phyloP scores from a whole-genome alignment of 2,329 filamentous ascomycete genomes.

The Colletotrichum navitas region DNA sequence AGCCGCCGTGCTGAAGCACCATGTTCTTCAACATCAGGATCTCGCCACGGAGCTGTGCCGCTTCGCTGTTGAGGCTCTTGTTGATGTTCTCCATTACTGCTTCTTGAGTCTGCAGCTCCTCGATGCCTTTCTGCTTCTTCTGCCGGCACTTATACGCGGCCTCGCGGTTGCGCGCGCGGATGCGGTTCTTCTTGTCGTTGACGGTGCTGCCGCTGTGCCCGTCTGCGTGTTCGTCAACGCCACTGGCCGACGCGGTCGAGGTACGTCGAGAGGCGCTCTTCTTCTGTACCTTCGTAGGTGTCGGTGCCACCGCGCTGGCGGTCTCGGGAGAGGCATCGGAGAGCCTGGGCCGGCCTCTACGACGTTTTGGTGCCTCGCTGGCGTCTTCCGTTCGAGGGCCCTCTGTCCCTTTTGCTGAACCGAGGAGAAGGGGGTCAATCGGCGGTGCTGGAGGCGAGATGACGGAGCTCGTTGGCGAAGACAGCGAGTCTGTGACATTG shows the following conservation, averaged over 20 bases:
- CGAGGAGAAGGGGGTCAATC: constrained; percentile 16
- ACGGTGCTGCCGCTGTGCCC: neutral
- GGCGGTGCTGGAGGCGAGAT: constrained; percentile 9
- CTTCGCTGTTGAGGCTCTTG: constrained; percentile 33
- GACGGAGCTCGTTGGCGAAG: constrained; percentile 25
- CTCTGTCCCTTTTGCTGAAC: neutral
- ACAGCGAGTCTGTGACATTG: neutral
- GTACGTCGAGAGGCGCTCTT: constrained; percentile 18
- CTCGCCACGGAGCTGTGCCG: constrained; percentile 30
- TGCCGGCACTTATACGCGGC: constrained; percentile 42
- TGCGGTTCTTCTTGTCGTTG: constrained; percentile 36
- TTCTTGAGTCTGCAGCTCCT: constrained; percentile 40
- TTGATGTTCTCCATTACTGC: constrained; percentile 42
- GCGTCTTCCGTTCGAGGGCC: neutral
- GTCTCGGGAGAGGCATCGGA: neutral
- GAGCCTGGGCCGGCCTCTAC: constrained; percentile 28
- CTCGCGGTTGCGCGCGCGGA: constrained; percentile 41
- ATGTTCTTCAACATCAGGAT: constrained; percentile 42
- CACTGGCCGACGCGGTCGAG: constrained; percentile 26
- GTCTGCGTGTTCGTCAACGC: neutral
- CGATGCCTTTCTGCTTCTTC: constrained; percentile 42
- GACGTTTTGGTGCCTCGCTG: neutral
- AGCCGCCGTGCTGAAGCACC: constrained; percentile 39
- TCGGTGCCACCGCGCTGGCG: neutral
- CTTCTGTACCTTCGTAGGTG: neutral